Conservation (phyloP, 1,139 yeast genomes). For the Debaryomycetaceae sp. region DNA sequence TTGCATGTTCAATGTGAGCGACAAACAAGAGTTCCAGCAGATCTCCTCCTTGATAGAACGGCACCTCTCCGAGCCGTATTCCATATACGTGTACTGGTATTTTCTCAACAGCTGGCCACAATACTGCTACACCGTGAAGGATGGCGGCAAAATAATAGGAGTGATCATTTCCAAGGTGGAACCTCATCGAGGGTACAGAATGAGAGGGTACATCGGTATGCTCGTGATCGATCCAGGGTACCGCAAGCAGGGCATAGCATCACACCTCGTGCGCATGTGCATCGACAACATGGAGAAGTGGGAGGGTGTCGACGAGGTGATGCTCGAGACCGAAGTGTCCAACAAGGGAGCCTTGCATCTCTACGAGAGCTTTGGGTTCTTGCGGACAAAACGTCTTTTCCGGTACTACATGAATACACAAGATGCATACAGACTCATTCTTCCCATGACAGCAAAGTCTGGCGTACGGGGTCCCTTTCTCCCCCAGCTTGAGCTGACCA, state of each 20-base stretch:
- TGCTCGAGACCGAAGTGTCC: constrained; percentile 86
- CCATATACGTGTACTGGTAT: constrained; percentile 48
- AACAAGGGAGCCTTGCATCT: constrained; percentile 72
- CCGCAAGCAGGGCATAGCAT: constrained; percentile 82
- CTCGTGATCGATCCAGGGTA: constrained; percentile 71
- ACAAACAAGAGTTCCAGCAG: constrained; percentile 27
- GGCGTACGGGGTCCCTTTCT: constrained; percentile 32
- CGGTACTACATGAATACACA: constrained; percentile 88
- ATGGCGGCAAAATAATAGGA: constrained; percentile 48
- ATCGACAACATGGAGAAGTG: constrained; percentile 61
- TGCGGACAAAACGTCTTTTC: constrained; percentile 75
- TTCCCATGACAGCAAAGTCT: constrained; percentile 31
- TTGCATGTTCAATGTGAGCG: constrained; percentile 19
- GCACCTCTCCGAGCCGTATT: constrained; percentile 46
- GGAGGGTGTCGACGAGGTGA: constrained; percentile 76
- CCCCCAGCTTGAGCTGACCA: constrained; percentile 9
- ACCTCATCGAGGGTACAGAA: constrained; percentile 65
- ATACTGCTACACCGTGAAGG: constrained; percentile 38
- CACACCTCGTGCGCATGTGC: constrained; percentile 58
- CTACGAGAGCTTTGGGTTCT: constrained; percentile 85
- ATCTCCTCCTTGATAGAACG: constrained; percentile 29
- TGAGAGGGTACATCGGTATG: constrained; percentile 95
- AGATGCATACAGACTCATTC: constrained; percentile 82
- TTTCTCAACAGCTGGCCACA: constrained; percentile 47
- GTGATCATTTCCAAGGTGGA: constrained; percentile 85